Percentiles rank a stretch among this genome's conserved stretches.
phyloP scores from a whole-genome alignment of 768 basidiomycete genomes.

The Podaxis sp. region DNA sequence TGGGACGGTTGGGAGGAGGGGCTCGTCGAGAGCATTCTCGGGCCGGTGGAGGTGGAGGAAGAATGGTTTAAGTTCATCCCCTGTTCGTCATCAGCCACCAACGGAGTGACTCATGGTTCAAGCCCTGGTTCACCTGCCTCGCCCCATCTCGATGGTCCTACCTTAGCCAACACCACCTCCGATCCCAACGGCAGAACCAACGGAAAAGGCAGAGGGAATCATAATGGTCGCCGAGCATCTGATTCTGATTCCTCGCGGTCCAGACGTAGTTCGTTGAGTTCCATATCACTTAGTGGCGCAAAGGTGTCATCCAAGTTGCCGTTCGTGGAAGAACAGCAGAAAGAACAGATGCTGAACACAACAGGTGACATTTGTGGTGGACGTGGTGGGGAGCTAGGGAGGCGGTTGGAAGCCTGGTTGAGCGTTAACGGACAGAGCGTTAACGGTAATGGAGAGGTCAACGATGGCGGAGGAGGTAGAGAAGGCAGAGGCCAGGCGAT shows the following conservation, averaged over 20 bases:
- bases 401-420: conserved; percentile 76
- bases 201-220: neutral
- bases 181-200: neutral
- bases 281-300: conserved; percentile 13
- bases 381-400: conserved; percentile 74
- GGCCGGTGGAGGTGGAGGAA: conserved; percentile 67
- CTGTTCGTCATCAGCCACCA: conserved; percentile 1
- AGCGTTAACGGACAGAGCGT: conserved; percentile 46
- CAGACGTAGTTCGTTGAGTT: conserved; percentile 10
- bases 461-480: conserved; percentile 28
- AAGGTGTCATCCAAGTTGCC: conserved; percentile 46
- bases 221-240: conserved; percentile 1
- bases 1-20: conserved; percentile 96
- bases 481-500: conserved; percentile 1
- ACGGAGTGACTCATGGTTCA: conserved; percentile 17
- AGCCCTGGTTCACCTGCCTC: conserved; percentile 24
- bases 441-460: conserved; percentile 34
- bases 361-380: conserved; percentile 81
- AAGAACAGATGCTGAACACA: conserved; percentile 67
- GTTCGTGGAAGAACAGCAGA: conserved; percentile 60
- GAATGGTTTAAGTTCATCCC: conserved; percentile 57
- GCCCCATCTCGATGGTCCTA: neutral
- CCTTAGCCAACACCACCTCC: too few relatives aligned
- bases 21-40: conserved; percentile 71
- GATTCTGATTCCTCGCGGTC: conserved; percentile 7